Base-by-base conservation (phyloP, 768 basidiomycete species). In the Phlegmacium glaucopus region DNA sequence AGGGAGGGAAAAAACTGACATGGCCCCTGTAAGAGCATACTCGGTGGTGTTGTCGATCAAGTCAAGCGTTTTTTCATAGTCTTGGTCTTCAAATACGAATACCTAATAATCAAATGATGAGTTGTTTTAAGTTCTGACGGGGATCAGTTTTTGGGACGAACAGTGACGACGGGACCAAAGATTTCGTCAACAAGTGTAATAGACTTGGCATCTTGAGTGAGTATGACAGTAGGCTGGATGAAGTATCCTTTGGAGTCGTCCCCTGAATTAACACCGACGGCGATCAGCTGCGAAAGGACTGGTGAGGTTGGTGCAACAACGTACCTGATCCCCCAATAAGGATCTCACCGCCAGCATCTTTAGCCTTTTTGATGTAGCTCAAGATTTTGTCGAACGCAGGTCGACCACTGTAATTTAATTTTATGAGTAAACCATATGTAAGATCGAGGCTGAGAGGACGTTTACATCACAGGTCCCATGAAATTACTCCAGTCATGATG, bases 391-490 rank as follows among this genome's bases (percentile, higher is more conserved):
- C 93, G 57, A 82, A 98, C 10, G 95, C 88, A n/a, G 85, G 77
- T 53, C 84, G 79, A 28, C 87, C 87, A 60, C 91, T 94, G 47
- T 8, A 39, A 7, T 29, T 37, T 0, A 18, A 11, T 13, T 27
- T 13, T 54, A 25, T 52, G 48, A 52, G 3, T 51, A 39, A 27
- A 30, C 22, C 10, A 28, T 27, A 26, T 27, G 10, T 30, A 44
- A 16, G 44, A 18, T n/a, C 9, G 17, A 15, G 4, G 43, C 39
- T 7, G 45, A 36, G 37, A 40, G 26, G 15, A 65, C 35, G 42
- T 74, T 48, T 59, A 93, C 91, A 98, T 98, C 48, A 99, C 95
- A 48, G 96, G 94, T 5, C 96, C 96, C 78, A 96, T 82, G 64
- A 95, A 99, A 73, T 90, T 86, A 32, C 70, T 60, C 69, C 87